These are phyloP conservation scores for Zoysia pacifica DNA, from an alignment of 176 grass and related monocot species.

Conservation along the genomic window DNA sequence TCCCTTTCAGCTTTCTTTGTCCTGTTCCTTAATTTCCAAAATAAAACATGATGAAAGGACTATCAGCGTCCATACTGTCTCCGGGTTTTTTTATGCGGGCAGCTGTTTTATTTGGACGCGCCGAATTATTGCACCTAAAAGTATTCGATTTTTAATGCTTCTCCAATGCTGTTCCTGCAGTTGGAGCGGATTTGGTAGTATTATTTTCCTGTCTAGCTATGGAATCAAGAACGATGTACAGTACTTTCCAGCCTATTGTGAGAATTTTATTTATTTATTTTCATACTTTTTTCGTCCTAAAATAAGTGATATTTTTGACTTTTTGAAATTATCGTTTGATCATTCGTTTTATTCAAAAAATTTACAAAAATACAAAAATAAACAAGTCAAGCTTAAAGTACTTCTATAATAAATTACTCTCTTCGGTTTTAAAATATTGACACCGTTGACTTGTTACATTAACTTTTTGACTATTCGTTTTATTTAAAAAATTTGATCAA, in stretches of 20 bases:
- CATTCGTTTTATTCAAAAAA: no score
- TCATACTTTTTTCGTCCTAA: no score
- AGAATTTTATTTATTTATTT: background rate
- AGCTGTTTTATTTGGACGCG: constrained; percentile 33
- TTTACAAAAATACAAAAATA: no score
- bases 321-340: no score
- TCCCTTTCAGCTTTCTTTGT: background rate
- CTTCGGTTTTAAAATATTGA: no score
- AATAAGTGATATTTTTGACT: no score
- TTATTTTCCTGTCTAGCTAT: constrained; percentile 31
- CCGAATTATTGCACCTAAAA: constrained; percentile 35
- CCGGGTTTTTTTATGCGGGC: constrained; percentile 23
- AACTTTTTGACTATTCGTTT: no score
- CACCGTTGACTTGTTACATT: no score
- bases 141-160: constrained; percentile 32
- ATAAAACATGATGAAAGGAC: constrained; percentile 25
- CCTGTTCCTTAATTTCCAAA: background rate
- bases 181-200: constrained; percentile 45
- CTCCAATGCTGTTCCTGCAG: constrained; percentile 28
- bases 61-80: constrained; percentile 35
- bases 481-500: no score
- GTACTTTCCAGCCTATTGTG: constrained; percentile 9
- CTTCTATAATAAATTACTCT: no score
- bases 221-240: constrained; percentile 33
- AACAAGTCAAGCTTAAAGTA: no score